Conservation (phyloP, 192 early-diverging fungal genomes). For the Entomortierella parvispora region DNA sequence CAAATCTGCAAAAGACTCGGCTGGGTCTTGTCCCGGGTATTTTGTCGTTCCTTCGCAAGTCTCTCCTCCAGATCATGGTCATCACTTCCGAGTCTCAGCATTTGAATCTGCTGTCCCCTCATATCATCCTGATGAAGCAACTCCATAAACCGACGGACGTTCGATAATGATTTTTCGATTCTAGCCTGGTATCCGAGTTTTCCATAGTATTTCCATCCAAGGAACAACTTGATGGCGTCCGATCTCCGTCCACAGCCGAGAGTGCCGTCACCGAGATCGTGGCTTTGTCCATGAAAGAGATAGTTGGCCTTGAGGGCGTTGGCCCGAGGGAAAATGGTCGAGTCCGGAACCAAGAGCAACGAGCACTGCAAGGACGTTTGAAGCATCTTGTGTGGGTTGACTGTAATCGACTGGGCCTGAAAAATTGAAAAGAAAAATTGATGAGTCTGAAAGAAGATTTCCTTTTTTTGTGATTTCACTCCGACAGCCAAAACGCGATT, state of each 20-base stretch:
- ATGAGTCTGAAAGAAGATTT: no score
- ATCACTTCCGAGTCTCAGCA: conserved; percentile 51
- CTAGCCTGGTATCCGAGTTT: conserved; percentile 64
- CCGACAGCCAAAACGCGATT: no score
- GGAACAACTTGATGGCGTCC: conserved; percentile 83
- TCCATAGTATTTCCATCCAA: conserved; percentile 83
- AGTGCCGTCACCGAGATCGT: conserved; percentile 81
- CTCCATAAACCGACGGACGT: conserved; percentile 59
- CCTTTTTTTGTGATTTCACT: background rate
- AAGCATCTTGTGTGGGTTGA: conserved; percentile 88
- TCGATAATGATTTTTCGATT: conserved; percentile 66
- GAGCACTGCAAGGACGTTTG: conserved; percentile 85
- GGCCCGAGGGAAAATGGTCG: conserved; percentile 63
- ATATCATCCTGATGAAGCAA: conserved; percentile 31
- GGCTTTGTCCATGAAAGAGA: conserved; percentile 71
- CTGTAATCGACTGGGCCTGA: conserved; percentile 72
- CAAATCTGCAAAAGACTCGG: conserved; percentile 67
- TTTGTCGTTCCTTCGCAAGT: no score
- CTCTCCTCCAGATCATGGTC: background rate
- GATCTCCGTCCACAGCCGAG: conserved; percentile 83
- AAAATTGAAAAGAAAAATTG: conserved; percentile 8
- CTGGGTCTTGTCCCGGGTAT: conserved; percentile 29
- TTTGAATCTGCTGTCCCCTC: conserved; percentile 49
- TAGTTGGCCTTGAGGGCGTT: conserved; percentile 76
- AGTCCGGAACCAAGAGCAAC: conserved; percentile 68